Evolutionary conservation across 441 rosid genomes (phyloP), one percentile per base, ranked within the genome.

Genomic region (Geranium incanum): DNA sequence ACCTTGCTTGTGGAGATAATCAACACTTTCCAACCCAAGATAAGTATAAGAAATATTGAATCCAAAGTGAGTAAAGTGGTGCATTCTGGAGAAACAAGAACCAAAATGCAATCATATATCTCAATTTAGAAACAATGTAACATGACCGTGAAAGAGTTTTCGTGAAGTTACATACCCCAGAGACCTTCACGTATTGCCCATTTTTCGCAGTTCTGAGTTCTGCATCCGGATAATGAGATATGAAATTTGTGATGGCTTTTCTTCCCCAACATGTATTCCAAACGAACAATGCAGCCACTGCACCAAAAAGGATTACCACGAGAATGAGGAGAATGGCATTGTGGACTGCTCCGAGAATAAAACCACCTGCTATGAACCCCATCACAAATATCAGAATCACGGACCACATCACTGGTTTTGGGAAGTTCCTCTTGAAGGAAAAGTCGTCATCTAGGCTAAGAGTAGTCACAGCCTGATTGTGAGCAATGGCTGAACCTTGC

Each of bases 101-200:
- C 33, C 33, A 28, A 28, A 28, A 28, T 28, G 33, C 5, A 39
- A 39, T 43, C 62, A 55, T 4, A 55, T 15, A 15, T 15, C 19
- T 55, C 6, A 55, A 18, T 55, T 55, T 0, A 55, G 15, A 55
- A 55, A 15, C 62, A 55, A 55, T 13, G 16, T 16, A 12, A 52
- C 62, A 55, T 55, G n/a, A 21, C 15, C 62, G 16, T 13, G 18
- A 15, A 18, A 55, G 21, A 55, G 62, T 55, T 15, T 5, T 55
- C 62, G 16, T 55, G 48, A 43, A 36, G 23, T 1, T 19, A 63
- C 88, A 75, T 93, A 95, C 99, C 92, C 99, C 99, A 33, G 99
- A 89, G 81, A 95, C 88, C 87, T 95, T 95, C 80, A 95, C 99
- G 71, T 82, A 88, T 78, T 95, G 99, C 28, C 99, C 99, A 80